A percentile compares a stretch with the other conserved stretches of the same genome.
These are phyloP conservation scores for Trapa incisa DNA, from an alignment of 345 rosid species.

Conservation along the genomic window DNA sequence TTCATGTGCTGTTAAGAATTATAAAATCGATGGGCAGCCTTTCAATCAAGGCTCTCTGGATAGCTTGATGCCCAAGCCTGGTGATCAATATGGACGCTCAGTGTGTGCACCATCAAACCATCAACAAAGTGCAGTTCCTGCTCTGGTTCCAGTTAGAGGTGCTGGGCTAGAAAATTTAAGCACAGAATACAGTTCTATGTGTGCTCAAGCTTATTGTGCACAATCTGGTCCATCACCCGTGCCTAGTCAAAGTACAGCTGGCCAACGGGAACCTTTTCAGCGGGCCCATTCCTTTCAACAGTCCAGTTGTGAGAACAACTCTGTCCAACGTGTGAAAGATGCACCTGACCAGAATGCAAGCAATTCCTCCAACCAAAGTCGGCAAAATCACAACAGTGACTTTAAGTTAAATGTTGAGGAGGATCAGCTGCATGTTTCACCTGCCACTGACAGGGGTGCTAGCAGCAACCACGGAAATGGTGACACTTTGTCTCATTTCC, in stretches of 20 bases:
- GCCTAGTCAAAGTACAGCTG: constrained; percentile 44
- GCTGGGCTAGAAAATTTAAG: constrained; percentile 19
- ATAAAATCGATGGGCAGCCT: constrained; percentile 25
- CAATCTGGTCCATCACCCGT: constrained; percentile 30
- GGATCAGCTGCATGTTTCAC: constrained; percentile 42
- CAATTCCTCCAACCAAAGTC: constrained; percentile 20
- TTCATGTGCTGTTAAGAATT: constrained; percentile 12
- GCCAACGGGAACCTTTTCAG: constrained; percentile 38
- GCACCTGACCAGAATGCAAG: constrained; percentile 25
- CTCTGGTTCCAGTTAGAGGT: constrained; percentile 35
- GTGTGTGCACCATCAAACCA: constrained; percentile 29
- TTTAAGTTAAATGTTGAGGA: constrained; percentile 25
- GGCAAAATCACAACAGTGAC: constrained; percentile 24
- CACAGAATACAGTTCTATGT: constrained; percentile 27
- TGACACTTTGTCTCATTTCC: constrained; percentile 23
- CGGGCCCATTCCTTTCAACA: constrained; percentile 24
- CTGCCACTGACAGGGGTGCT: constrained; percentile 48
- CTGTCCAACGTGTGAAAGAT: constrained; percentile 25
- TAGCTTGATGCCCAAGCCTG: constrained; percentile 20
- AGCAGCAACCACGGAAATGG: constrained; percentile 55
- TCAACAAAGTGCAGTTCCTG: constrained; percentile 31
- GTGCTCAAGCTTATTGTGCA: constrained; percentile 21
- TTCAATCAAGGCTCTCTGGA: constrained; percentile 33
- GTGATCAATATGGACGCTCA: constrained; percentile 23
- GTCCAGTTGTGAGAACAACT: constrained; percentile 25